A percentile compares a stretch with the other conserved stretches of the same genome.
Conservation (phyloP, 2,329 filamentous ascomycete genomes). For the Samsoniella hepiali region DNA sequence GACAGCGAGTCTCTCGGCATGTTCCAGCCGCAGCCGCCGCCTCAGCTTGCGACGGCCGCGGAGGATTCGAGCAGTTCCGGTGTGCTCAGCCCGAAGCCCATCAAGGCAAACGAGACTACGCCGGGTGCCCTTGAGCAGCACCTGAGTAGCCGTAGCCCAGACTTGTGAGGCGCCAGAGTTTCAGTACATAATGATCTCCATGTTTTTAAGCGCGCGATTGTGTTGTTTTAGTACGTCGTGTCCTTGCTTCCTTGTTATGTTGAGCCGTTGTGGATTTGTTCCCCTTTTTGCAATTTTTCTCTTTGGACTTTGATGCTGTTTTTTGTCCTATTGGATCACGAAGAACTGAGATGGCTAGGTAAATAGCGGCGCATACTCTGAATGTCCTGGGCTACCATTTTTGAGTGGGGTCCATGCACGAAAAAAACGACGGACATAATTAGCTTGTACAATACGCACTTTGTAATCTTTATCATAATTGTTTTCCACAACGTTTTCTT, state of each 20-base stretch:
- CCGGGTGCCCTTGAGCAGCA: slow-evolving; percentile 33
- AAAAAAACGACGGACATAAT: neutral
- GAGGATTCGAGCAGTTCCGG: slow-evolving; percentile 25
- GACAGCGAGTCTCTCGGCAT: slow-evolving; percentile 25
- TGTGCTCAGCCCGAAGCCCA: slow-evolving; percentile 41
- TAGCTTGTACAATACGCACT: slow-evolving; percentile 4
- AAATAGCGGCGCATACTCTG: neutral
- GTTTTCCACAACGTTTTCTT: neutral
- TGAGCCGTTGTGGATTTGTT: neutral
- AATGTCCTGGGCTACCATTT: too few species aligned
- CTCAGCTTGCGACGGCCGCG: neutral
- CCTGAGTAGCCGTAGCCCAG: slow-evolving; percentile 20
- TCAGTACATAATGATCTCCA: neutral
- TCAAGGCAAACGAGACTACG: slow-evolving; percentile 36
- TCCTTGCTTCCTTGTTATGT: neutral
- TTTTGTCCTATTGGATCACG: neutral
- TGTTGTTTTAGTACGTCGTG: neutral
- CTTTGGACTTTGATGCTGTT: neutral
- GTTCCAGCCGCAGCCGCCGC: neutral
- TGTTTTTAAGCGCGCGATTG: neutral
- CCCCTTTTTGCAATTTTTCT: neutral
- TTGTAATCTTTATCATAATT: neutral
- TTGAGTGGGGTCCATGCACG: too few species aligned
- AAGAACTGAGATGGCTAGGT: neutral
- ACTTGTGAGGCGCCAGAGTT: neutral